phyloP scores from a whole-genome alignment of 305 asterid genomes.

The Nicotiana rustica region DNA sequence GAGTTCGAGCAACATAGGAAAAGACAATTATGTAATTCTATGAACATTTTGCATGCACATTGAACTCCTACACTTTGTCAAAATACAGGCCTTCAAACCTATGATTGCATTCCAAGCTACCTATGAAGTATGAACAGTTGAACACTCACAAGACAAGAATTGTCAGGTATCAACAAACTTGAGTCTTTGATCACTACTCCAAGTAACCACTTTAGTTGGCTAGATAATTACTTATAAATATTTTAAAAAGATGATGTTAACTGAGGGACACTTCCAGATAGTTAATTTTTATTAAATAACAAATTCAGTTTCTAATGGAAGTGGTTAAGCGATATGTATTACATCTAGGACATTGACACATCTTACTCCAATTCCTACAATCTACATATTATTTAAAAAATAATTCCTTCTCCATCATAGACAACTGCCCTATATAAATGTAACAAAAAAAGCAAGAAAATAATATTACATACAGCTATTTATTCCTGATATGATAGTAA shows the following conservation, averaged over 20 bases:
- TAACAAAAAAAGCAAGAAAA: neutral
- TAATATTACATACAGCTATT: neutral
- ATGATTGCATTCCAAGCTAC: neutral
- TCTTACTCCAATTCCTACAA: no score
- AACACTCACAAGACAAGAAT: neutral
- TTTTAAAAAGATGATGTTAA: neutral
- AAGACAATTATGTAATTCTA: no score
- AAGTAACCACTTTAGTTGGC: neutral
- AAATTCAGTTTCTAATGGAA: neutral
- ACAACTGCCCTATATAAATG: neutral
- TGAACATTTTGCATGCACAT: no score
- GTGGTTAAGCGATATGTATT: neutral
- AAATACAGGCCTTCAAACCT: neutral
- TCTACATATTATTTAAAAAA: neutral
- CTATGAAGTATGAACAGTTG: neutral
- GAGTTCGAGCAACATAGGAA: no score
- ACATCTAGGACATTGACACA: no score
- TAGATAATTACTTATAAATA: neutral
- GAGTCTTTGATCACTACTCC: neutral
- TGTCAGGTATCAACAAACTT: neutral
- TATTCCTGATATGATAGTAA: neutral
- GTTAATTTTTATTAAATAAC: neutral
- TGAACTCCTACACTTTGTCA: neutral
- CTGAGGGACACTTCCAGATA: neutral
- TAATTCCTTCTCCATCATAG: neutral